Evolutionary conservation across 495 filamentous ascomycete species (phyloP), one percentile per base, ranked within the genome.

Genomic region (Lophium mytilinum): DNA sequence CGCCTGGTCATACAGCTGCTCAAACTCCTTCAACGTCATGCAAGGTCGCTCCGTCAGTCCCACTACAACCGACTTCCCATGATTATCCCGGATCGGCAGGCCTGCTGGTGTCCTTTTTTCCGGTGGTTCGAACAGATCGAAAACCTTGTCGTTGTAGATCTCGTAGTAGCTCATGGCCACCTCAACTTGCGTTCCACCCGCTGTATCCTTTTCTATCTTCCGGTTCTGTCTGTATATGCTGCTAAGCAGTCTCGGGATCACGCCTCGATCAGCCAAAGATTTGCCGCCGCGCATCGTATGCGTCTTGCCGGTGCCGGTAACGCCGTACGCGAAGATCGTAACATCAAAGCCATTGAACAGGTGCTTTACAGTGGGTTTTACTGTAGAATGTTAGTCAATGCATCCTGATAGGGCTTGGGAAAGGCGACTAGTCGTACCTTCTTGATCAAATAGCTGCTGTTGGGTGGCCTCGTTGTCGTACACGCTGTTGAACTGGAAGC

Each of bases 241-340:
- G 63, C 89, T 94, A 8, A 98, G 77, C 40, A 98, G 74, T 52
- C 93, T 73, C 4, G 93, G 93, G 56, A 98, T 98, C 6, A 94
- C 84, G 50, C 93, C 93, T 66, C 93, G 79, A 19, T 98, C 93
- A 7, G 87, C 84, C 43, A 96, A 76, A 63, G 84, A 83, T 71
- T 95, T 86, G 51, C 92, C 91, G 53, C 93, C 93, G 56, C 93
- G 84, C 93, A 98, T 98, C 1, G 93, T 98, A 73, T 96, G 89
- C 50, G 93, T 98, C 72, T 98, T 98, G 19, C 93, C 93, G 0
- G 90, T 95, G 19, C 93, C 93, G 0, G 93, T 97, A 18, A 91
- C 88, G 39, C 93, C 93, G 65, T 98, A 96, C 39, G 93, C 92
- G 67, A 98, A 98, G 50, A 97, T 79, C 1, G 90, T 96, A 24